Base-by-base conservation (phyloP, 2,329 filamentous ascomycete genomes). In the Nothomitra cinnamomea region DNA sequence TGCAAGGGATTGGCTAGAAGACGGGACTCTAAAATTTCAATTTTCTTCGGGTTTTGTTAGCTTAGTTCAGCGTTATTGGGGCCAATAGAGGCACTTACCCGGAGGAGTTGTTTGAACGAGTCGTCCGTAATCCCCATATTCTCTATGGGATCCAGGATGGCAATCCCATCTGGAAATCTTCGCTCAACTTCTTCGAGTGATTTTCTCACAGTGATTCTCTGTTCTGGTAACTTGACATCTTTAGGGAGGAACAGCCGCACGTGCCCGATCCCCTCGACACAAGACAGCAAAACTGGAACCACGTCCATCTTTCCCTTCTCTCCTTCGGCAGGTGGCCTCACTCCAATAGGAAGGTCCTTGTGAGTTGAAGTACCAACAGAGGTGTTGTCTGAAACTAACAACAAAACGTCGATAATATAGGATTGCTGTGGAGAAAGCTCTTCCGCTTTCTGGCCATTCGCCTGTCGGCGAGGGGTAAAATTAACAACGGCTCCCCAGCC, bases 51-150 rank as follows among this genome's bases (percentile, higher is more conserved):
- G 47, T n/a, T 17, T 15, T 24, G 19, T 50, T 24, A 38, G 25
- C 15, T 17, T 32, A 1, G 15, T 24, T 36, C 28, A 50, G 28
- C 35, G 35, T 13, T 5, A 54, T 36, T 13, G 10, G 13, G 22
- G 38, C 4, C 2, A 15, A 21, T 24, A 8, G 19, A 17, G 15
- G 13, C 22, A 62, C 72, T 61, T 69, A 77, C 75, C 61, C 79
- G 70, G 12, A 96, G 77, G 2, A 95, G 78, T 65, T 88, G 87
- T 73, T 94, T 95, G 72, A 98, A 96, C 0, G 80, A 82, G 1
- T 95, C 88, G 62, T 96, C 92, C 2, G 76, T 83, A 62, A 98
- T 96, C 25, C 80, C 78, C 92, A 98, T 96, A 63, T 95, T 89
- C 66, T 96, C 89, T 40, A 98, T 83, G 0, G 92, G 92, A 62